phyloP scores from a whole-genome alignment of 352 stramenopile genomes.

The Globisporangium nodosum region DNA sequence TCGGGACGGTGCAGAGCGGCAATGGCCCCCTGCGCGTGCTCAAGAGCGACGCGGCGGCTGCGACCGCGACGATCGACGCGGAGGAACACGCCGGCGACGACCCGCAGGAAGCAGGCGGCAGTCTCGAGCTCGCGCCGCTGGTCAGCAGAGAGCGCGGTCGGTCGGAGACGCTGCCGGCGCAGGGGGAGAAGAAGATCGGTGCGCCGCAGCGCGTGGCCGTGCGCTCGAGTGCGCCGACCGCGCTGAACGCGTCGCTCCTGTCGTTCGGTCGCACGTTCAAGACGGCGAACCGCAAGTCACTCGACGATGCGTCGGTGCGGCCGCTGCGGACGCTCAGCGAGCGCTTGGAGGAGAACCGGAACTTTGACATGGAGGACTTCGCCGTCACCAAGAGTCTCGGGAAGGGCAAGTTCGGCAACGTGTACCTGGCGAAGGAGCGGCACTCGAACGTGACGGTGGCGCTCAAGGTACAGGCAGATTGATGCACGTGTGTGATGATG shows the following conservation, averaged over 20 bases:
- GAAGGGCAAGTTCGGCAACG: slow-evolving; percentile 84
- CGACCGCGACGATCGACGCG: slow-evolving; percentile 12
- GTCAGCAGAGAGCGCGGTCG: neutral
- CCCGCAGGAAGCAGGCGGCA: neutral
- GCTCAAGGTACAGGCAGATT: slow-evolving; percentile 50
- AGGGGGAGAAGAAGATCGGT: slow-evolving; percentile 8
- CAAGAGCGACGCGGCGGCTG: neutral
- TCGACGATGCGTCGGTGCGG: slow-evolving; percentile 32
- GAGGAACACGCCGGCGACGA: slow-evolving; percentile 14
- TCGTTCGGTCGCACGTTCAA: slow-evolving; percentile 16
- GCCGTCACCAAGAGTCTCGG: slow-evolving; percentile 71
- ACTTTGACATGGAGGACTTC: slow-evolving; percentile 79
- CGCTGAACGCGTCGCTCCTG: slow-evolving; percentile 13
- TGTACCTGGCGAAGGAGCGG: slow-evolving; percentile 78
- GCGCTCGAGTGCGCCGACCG: slow-evolving; percentile 13
- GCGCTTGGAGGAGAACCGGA: slow-evolving; percentile 37
- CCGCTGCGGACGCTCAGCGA: slow-evolving; percentile 35
- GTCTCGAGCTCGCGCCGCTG: neutral
- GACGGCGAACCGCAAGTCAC: slow-evolving; percentile 25
- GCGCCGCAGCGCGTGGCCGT: slow-evolving; percentile 36
- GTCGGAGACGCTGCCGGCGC: slow-evolving; percentile 4
- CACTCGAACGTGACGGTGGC: slow-evolving; percentile 58
- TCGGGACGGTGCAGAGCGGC: slow-evolving; percentile 16
- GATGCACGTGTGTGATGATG: neutral
- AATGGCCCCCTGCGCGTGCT: slow-evolving; percentile 22